phyloP scores from a whole-genome alignment of 768 basidiomycete genomes.

The Auricularia heimuer region DNA sequence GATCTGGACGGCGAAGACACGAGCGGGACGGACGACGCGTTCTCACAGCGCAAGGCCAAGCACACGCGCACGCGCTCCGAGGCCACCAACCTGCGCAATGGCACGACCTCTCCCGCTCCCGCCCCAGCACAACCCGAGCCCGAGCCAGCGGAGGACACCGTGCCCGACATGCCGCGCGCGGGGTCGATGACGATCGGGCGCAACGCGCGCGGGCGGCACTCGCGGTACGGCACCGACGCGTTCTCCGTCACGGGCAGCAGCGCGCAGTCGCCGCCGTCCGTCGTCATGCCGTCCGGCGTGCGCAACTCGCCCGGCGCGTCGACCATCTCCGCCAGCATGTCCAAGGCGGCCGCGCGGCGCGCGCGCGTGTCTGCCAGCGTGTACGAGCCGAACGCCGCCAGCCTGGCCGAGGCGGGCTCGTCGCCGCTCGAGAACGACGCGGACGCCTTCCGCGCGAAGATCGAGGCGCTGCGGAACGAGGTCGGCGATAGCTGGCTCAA shows the following conservation, averaged over 20 bases:
- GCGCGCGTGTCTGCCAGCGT: constrained; percentile 49
- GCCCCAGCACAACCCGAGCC: neutral
- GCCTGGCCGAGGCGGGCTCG: constrained; percentile 18
- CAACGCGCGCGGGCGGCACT: constrained; percentile 3
- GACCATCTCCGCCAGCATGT: constrained; percentile 19
- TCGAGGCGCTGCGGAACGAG: constrained; percentile 76
- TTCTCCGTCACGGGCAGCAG: neutral
- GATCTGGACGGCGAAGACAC: constrained; percentile 50
- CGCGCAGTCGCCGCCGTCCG: neutral
- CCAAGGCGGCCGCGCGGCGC: constrained; percentile 37
- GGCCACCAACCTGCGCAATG: neutral
- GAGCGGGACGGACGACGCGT: constrained; percentile 20
- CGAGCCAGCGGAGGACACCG: neutral
- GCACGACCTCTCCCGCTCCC: neutral
- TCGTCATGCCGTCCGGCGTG: neutral
- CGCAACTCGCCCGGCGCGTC: neutral
- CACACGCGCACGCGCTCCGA: neutral
- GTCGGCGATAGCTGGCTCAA: constrained; percentile 88
- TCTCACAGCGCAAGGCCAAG: constrained; percentile 5
- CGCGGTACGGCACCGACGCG: neutral
- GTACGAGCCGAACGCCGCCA: constrained; percentile 38
- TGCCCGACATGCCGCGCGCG: neutral
- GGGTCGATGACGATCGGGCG: constrained; percentile 1
- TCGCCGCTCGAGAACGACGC: constrained; percentile 36
- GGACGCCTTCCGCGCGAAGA: constrained; percentile 63